Percentiles rank a stretch among this genome's conserved stretches.
These are phyloP conservation scores for Raffaelea arxii DNA, from an alignment of 2,329 filamentous ascomycete species.

Conservation along the genomic window DNA sequence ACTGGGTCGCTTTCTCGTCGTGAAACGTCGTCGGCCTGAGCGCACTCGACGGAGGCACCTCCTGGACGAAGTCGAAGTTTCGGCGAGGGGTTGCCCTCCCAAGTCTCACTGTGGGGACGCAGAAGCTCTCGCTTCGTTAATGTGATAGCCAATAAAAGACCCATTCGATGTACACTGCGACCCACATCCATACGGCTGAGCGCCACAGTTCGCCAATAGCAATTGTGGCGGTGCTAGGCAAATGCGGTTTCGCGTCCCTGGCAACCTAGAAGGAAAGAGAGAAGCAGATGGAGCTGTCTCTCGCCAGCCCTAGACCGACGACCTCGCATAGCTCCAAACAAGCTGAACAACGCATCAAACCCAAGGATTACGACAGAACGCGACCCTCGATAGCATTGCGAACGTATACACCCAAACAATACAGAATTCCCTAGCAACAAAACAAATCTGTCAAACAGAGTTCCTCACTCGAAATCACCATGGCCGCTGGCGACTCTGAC, in stretches of 20 bases:
- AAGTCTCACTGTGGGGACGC: too few species aligned
- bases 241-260: conserved; percentile 7
- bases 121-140: too few species aligned
- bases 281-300: too few species aligned
- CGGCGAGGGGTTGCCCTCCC: conserved; percentile 6
- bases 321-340: not conserved
- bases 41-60: not conserved
- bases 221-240: conserved; percentile 6
- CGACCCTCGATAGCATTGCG: too few species aligned
- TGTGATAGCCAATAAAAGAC: too few species aligned
- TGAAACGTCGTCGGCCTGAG: conserved; percentile 3
- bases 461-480: too few species aligned
- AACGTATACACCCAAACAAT: too few species aligned
- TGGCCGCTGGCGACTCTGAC: conserved; percentile 50
- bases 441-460: too few species aligned
- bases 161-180: too few species aligned
- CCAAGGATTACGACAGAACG: too few species aligned
- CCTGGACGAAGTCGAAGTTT: conserved; percentile 5
- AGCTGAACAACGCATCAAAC: not conserved
- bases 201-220: conserved; percentile 1
- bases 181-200: too few species aligned
- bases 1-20: not conserved
- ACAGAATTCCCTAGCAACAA: too few species aligned
- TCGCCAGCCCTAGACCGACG: not conserved
- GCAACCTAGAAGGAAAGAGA: conserved; percentile 8